These are phyloP conservation scores for Pseudogymnoascus sp. DNA, from an alignment of 2,329 filamentous ascomycete species.

Conservation along the genomic window DNA sequence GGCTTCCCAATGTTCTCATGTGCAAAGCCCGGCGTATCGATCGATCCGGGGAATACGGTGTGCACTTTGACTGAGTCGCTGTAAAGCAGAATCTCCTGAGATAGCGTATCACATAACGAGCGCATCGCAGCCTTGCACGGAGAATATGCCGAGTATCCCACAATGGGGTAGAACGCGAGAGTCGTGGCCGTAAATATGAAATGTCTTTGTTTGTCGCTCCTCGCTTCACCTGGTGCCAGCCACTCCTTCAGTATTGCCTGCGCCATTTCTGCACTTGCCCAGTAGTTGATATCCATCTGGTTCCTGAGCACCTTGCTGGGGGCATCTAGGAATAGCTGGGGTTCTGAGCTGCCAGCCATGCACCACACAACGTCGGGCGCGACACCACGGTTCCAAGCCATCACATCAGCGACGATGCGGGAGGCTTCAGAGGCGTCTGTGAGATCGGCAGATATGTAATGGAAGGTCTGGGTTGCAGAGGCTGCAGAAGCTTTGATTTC, in stretches of 20 bases:
- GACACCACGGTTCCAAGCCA: conserved; percentile 66
- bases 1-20: conserved; percentile 76
- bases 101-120: conserved; percentile 73
- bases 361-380: conserved; percentile 87
- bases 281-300: conserved; percentile 93
- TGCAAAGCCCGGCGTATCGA: conserved; percentile 67
- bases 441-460: conserved; percentile 77
- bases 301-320: conserved; percentile 57
- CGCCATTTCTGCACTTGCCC: conserved; percentile 76
- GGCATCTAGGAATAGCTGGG: conserved; percentile 71
- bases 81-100: conserved; percentile 80
- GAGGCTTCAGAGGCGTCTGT: conserved; percentile 61
- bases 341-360: conserved; percentile 67
- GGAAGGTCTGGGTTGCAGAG: conserved; percentile 66
- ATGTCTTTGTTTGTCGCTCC: conserved; percentile 55
- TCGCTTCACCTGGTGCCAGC: conserved; percentile 47
- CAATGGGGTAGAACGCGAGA: conserved; percentile 65
- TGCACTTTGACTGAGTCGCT: conserved; percentile 76
- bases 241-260: conserved; percentile 71
- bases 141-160: conserved; percentile 77
- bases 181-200: conserved; percentile 82
- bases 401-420: conserved; percentile 63
- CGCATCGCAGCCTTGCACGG: conserved; percentile 82
- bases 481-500: conserved; percentile 62
- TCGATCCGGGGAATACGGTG: conserved; percentile 77